phyloP scores from a whole-genome alignment of 352 stramenopile species.

The Globisporangium carolinianum region DNA sequence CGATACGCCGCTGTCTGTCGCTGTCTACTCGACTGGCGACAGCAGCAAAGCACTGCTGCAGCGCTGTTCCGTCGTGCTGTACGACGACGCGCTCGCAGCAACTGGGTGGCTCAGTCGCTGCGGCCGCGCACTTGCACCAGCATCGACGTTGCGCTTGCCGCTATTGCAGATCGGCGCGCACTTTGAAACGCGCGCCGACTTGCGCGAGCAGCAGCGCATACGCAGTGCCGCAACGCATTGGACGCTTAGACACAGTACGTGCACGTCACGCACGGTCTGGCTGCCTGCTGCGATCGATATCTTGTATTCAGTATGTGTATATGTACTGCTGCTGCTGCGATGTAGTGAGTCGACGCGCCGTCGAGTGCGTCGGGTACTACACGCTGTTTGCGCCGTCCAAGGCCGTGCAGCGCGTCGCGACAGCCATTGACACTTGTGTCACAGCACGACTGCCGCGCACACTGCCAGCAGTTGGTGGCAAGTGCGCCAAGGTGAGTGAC shows the following conservation, averaged over 20 bases:
- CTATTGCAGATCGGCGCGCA: constrained; percentile 7
- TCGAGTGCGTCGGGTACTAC: constrained; percentile 18
- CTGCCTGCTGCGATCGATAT: too few species aligned
- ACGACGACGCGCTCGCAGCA: constrained; percentile 14
- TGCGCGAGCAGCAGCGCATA: not conserved
- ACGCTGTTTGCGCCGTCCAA: constrained; percentile 17
- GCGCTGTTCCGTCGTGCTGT: constrained; percentile 18
- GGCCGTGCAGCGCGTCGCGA: constrained; percentile 14
- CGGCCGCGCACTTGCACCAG: constrained; percentile 1
- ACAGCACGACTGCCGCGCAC: constrained; percentile 12
- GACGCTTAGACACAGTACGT: too few species aligned
- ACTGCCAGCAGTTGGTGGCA: constrained; percentile 20
- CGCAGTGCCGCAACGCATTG: not conserved
- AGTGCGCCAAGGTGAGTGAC: constrained; percentile 25
- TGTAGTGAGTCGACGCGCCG: not conserved
- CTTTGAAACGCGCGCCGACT: constrained; percentile 5
- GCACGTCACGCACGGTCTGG: too few species aligned
- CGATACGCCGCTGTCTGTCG: not conserved
- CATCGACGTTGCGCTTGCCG: constrained; percentile 6
- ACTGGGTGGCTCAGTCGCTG: constrained; percentile 10
- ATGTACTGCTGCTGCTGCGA: not conserved
- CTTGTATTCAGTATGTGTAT: not conserved
- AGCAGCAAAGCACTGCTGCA: not conserved
- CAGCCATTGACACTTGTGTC: constrained; percentile 11
- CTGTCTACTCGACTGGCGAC: not conserved